phyloP scores from a whole-genome alignment of 2,329 filamentous ascomycete species.

The Monosporascus sp. region DNA sequence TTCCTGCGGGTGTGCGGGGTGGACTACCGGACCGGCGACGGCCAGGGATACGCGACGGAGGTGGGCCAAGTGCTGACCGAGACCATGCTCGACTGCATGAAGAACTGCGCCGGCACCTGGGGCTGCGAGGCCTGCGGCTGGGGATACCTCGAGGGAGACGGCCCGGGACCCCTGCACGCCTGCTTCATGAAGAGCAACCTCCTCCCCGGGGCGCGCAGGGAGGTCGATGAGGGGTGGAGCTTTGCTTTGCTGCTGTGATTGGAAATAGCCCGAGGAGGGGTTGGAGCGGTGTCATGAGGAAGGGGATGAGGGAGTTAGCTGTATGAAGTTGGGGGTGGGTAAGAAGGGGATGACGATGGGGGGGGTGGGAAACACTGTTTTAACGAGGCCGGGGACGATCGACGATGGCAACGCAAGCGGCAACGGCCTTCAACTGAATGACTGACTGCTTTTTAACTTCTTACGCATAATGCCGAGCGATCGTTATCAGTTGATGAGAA shows the following conservation, averaged over 20 bases:
- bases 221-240: constrained; percentile 32
- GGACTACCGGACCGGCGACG: constrained; percentile 32
- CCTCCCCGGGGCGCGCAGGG: constrained; percentile 17
- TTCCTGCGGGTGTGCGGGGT: constrained; percentile 41
- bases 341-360: not conserved
- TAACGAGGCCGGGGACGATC: too few species aligned
- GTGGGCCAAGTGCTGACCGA: constrained; percentile 30
- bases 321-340: not conserved
- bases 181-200: constrained; percentile 40
- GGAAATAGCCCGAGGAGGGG: not conserved
- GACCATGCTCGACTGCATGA: constrained; percentile 39
- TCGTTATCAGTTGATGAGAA: too few species aligned
- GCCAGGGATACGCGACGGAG: constrained; percentile 15
- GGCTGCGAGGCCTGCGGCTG: constrained; percentile 39
- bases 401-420: too few species aligned
- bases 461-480: too few species aligned
- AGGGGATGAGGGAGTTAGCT: not conserved
- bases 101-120: constrained; percentile 33
- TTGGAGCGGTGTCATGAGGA: not conserved
- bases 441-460: too few species aligned
- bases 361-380: too few species aligned
- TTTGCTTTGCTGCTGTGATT: constrained; percentile 34
- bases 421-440: too few species aligned
- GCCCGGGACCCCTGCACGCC: constrained; percentile 30
- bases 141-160: constrained; percentile 38